A percentile compares a stretch with the other conserved stretches of the same genome.
These are phyloP conservation scores for Talaromyces adpressus DNA, from an alignment of 495 filamentous ascomycete species.

Conservation along the genomic window DNA sequence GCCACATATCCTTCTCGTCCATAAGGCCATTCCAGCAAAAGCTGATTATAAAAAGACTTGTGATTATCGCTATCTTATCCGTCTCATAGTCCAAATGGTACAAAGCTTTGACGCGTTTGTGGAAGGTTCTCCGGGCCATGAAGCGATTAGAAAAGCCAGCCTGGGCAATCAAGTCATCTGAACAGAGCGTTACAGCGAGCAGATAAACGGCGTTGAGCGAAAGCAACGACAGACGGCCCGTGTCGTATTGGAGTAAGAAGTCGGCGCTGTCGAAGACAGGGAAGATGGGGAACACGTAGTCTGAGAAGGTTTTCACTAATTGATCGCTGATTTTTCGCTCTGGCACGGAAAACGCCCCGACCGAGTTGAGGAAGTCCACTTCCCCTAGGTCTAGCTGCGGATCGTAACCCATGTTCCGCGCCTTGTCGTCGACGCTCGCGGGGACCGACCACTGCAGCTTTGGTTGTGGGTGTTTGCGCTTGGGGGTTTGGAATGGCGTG, in stretches of 20 bases:
- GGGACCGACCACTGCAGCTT: conserved; percentile 1
- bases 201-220: conserved; percentile 2
- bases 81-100: conserved; percentile 18
- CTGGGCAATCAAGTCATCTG: neutral
- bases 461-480: neutral
- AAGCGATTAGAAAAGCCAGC: conserved; percentile 5
- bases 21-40: conserved; percentile 19
- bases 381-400: neutral
- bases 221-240: neutral
- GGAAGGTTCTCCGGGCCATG: conserved; percentile 9
- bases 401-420: neutral
- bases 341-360: neutral
- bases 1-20: conserved; percentile 17
- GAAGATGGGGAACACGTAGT: neutral
- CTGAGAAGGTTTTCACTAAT: conserved; percentile 5
- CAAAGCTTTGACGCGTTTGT: conserved; percentile 16
- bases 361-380: neutral
- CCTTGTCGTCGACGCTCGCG: conserved; percentile 2
- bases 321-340: conserved; percentile 1
- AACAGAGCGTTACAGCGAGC: neutral
- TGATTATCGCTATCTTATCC: conserved; percentile 12
- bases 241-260: neutral
- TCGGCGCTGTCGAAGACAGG: conserved; percentile 2
- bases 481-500: neutral
- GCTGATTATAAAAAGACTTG: conserved; percentile 13